These are phyloP conservation scores for Tolypocladium cylindrosporum DNA, from an alignment of 2,329 filamentous ascomycete genomes.

Conservation along the genomic window DNA sequence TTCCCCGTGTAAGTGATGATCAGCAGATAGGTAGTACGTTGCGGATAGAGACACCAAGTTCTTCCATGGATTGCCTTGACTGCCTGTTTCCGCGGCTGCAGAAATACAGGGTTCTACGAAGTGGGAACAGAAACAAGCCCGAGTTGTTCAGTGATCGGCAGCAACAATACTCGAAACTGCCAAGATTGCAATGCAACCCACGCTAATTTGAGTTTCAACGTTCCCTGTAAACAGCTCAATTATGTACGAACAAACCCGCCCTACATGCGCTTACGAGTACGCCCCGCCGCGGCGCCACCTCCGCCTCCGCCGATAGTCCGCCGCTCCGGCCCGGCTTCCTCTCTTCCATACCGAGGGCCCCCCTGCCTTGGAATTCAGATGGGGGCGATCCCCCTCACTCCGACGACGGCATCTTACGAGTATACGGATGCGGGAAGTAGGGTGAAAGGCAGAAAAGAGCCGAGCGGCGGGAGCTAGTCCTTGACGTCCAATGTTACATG, in stretches of 20 bases:
- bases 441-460: neutral
- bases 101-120: no score
- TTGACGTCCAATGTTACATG: neutral
- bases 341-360: neutral
- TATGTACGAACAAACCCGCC: neutral
- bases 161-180: neutral
- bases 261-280: neutral
- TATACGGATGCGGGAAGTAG: neutral
- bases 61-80: neutral
- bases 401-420: neutral
- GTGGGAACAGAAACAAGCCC: no score
- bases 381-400: no score
- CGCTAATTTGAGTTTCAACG: neutral
- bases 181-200: neutral
- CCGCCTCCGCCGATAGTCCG: neutral
- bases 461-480: neutral
- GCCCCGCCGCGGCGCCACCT: neutral
- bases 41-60: neutral
- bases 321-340: neutral
- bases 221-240: neutral
- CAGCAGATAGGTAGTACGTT: no score
- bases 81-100: neutral
- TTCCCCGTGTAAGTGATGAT: slow-evolving; percentile 2
- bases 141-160: neutral
- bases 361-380: no score